Base-by-base conservation (phyloP, 2,329 filamentous ascomycete species). In the Exophiala aquamarina region DNA sequence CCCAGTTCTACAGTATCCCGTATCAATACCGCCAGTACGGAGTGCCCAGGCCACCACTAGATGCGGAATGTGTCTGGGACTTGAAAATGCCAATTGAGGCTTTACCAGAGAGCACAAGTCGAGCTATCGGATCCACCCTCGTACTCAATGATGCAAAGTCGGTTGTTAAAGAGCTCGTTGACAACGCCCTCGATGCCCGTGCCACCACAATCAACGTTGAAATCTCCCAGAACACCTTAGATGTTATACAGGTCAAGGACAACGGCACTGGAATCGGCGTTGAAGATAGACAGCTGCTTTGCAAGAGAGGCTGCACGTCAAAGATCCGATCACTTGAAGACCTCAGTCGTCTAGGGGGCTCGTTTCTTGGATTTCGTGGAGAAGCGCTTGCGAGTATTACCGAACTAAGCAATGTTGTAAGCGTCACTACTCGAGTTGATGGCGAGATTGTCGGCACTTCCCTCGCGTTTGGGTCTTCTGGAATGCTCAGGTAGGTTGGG, bases 141-240 rank as follows among this genome's bases (percentile, higher is more conserved):
- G 74, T 76, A 17, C 70, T 84, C 40, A 72, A 74, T 8, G 76
- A 82, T 57, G 69, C 80, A 6, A 73, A 69, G 49, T 78, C 78
- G 2, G 71, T 81, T 8, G 74, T 82, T 45, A 84, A 84, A 61
- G 83, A 86, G 60, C 75, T 86, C 31, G 63, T 86, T 31, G 83
- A 86, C 51, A 86, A 86, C 61, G 74, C 81, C n/a, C 70, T 86
- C 9, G 83, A 86, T 65, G 81, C 81, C 4, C 69, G 72, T 36
- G 79, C 82, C 1, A 76, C 77, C 2, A 74, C 74, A 1, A 67
- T 86, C 29, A 69, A 72, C 8, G 64, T 86, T 28, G 81, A 84
- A 50, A 73, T 85, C 5, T 73, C 77, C 10, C 59, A 67, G 37
- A 83, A 85, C 55, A 76, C 78, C 0, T 62, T 86, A 41, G 81